These are phyloP conservation scores for Platismatia glauca DNA, from an alignment of 495 filamentous ascomycete genomes.

Conservation along the genomic window DNA sequence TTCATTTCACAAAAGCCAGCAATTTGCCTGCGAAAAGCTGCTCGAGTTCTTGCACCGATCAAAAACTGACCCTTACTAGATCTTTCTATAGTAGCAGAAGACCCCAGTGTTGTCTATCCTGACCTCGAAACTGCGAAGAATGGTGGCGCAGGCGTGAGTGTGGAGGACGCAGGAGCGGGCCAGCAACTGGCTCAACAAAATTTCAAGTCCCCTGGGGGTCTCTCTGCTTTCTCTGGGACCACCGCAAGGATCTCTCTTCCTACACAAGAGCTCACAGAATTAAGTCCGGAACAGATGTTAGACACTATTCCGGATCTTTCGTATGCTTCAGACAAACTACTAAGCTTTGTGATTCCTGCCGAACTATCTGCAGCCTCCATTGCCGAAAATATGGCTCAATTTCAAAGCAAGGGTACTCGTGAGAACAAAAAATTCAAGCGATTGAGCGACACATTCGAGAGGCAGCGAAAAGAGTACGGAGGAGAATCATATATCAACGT, in stretches of 20 bases:
- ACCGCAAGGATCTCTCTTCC: slow-evolving; percentile 34
- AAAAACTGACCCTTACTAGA: slow-evolving; percentile 19
- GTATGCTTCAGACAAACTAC: slow-evolving; percentile 22
- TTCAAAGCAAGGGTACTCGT: slow-evolving; percentile 28
- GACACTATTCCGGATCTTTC: slow-evolving; percentile 30
- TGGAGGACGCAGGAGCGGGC: slow-evolving; percentile 3
- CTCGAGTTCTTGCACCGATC: background rate
- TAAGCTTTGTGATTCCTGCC: slow-evolving; percentile 28
- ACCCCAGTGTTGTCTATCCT: slow-evolving; percentile 19
- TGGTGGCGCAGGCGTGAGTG: slow-evolving; percentile 3
- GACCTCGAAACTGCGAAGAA: slow-evolving; percentile 7
- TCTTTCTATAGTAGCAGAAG: slow-evolving; percentile 32
- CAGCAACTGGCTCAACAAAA: slow-evolving; percentile 2
- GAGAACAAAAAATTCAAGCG: slow-evolving; percentile 24
- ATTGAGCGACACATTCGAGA: slow-evolving; percentile 22
- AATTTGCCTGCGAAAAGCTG: background rate
- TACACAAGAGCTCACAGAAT: slow-evolving; percentile 25
- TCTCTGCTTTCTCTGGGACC: slow-evolving; percentile 37
- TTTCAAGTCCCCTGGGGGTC: slow-evolving; percentile 26
- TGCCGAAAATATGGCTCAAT: slow-evolving; percentile 20
- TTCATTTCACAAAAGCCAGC: background rate
- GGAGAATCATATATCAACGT: slow-evolving; percentile 27
- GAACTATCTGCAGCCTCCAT: slow-evolving; percentile 23
- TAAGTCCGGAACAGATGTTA: slow-evolving; percentile 27
- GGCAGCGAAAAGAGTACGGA: slow-evolving; percentile 24